Evolutionary conservation across 2,329 filamentous ascomycete species (phyloP), one percentile per base, ranked within the genome.

Genomic region (Ophiocordyceps camponoti-rufipedis): DNA sequence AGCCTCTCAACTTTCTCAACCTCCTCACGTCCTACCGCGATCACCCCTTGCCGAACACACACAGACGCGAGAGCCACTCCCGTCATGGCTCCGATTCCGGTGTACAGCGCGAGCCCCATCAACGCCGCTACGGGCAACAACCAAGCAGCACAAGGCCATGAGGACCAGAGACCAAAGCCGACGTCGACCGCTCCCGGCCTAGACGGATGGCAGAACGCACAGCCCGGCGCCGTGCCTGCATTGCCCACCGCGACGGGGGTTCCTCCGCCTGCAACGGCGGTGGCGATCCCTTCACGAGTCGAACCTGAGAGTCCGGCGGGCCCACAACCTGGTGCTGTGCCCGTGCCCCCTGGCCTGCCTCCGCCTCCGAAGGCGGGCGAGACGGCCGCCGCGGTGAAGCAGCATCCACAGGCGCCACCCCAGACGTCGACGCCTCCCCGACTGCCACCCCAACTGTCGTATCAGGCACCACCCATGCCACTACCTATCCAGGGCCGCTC

Each of bases 1-100:
- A 23, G 23, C 23, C 23, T 23, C 5, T 23, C 23, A 5, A 23
- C 3, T 23, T 23, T 23, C 23, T 23, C 23, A 5, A 3, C 23
- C 23, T 23, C 23, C 5, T 5, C 23, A 5, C 23, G 23, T 23
- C 23, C 23, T 23, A 23, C 23, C 23, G 23, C 5, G 23, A 5
- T 5, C 23, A 23, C 3, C 23, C 23, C 5, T 23, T 23, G 5
- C 23, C 23, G 32, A 35, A n/a, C 12, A 35, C 12, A 35, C 7
- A 23, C 23, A 23, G 23, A 23, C 23, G 23, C 23, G 23, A 23
- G 23, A 3, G 23, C 23, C 23, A 23, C 18, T 31, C 18, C 48
- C 54, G 62, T 42, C n/a, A 80, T 80, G 75, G 67, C 75, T 43
- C 69, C 74, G n/a, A 70, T 80, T 49, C 72, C 70, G 43, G 68